These are phyloP conservation scores for Lentinula novae-zelandiae DNA, from an alignment of 1,284 basidiomycete genomes.

Conservation along the genomic window DNA sequence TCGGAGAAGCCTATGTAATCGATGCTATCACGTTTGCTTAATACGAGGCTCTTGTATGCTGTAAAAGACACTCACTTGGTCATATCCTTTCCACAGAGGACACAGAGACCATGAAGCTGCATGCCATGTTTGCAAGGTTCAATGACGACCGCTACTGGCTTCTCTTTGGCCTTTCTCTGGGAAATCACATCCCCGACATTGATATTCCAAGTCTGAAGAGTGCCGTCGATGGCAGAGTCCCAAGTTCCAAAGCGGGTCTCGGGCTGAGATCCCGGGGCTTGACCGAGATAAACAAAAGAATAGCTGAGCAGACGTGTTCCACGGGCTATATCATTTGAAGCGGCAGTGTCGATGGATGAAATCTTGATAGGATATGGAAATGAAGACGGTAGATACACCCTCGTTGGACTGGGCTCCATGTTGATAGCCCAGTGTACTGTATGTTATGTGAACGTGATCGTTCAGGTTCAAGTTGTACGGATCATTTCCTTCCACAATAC, in stretches of 20 bases:
- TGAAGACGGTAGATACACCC: slow-evolving; percentile 63
- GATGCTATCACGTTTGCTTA: slow-evolving; percentile 42
- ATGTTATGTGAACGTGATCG: slow-evolving; percentile 13
- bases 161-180: slow-evolving; percentile 49
- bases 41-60: slow-evolving; percentile 10
- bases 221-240: slow-evolving; percentile 82
- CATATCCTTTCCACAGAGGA: slow-evolving; percentile 91
- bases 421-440: not conserved
- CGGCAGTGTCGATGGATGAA: slow-evolving; percentile 54
- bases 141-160: slow-evolving; percentile 59
- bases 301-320: slow-evolving; percentile 79
- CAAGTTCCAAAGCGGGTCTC: slow-evolving; percentile 82
- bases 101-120: slow-evolving; percentile 90
- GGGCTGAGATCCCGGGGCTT: slow-evolving; percentile 38
- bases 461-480: slow-evolving; percentile 9
- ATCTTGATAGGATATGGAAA: slow-evolving; percentile 82
- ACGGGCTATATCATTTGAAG: slow-evolving; percentile 48
- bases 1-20: slow-evolving; percentile 87
- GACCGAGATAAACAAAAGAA: slow-evolving; percentile 58
- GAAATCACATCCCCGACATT: slow-evolving; percentile 57
- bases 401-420: slow-evolving; percentile 52
- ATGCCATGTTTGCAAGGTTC: slow-evolving; percentile 94
- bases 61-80: slow-evolving; percentile 62
- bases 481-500: not conserved
- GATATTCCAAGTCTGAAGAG: slow-evolving; percentile 63